Base-by-base conservation (phyloP, 2,329 filamentous ascomycete genomes). In the Myriangium duriaei region DNA sequence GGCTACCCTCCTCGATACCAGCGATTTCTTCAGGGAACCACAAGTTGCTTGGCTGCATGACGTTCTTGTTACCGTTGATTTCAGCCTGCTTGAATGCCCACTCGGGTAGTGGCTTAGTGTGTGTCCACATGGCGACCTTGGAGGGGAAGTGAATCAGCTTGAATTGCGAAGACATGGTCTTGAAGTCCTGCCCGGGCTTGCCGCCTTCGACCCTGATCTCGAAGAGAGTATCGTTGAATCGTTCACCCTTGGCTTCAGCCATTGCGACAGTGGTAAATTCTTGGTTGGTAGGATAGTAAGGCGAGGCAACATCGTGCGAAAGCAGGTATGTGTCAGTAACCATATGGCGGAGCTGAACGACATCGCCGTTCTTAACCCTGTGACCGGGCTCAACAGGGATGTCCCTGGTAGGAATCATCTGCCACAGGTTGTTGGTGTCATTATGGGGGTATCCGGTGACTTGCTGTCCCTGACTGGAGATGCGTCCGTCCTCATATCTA, bases 71-170 rank as follows among this genome's bases (percentile, higher is more conserved):
- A 43, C 91, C 91, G 60, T 98, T 98, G 68, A 98, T 95, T 59
- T 98, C 91, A 54, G 93, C 88, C 61, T 98, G 91, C 60, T 92
- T 91, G 67, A 82, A 88, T 16, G 73, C 91, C 91, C 91, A 98
- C 3, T 98, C 91, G 4, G 91, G 91, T n/a, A 98, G 74, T 34
- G 91, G 84, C 42, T 78, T 91, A 24, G 81, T 81, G 60, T 96
- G 88, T 17, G 91, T 98, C 91, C 91, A 98, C 88, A 98, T 93
- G 47, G 91, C 88, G 35, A 98, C 91, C 60, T 92, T 93, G 59
- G 85, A 92, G 5, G 88, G 86, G 53, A 82, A 76, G 61, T 98
- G 91, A 50, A 98, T 75, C 43, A 98, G 72, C 65, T 95, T 96
- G 74, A 98, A 95, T 63, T 94, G 82, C 44, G 85, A 80, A 7